phyloP scores from a whole-genome alignment of 208 protist genomes.

The Leishmania tropica region DNA sequence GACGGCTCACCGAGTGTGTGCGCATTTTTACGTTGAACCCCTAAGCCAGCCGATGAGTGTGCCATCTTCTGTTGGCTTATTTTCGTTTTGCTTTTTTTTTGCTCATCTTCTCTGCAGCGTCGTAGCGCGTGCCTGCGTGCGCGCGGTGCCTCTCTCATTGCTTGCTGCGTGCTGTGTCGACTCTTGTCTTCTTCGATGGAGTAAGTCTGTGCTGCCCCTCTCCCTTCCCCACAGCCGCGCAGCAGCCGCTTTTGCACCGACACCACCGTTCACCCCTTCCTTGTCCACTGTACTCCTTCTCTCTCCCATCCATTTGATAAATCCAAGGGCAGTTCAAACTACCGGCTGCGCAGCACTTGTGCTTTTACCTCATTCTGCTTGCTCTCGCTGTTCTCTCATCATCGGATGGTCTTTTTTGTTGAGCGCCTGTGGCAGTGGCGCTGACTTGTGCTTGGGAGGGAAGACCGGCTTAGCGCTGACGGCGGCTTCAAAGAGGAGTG shows the following conservation, averaged over 20 bases:
- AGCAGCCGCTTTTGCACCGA: not conserved
- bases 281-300: not conserved
- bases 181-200: not conserved
- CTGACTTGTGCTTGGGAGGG: not conserved
- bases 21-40: not conserved
- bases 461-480: not conserved
- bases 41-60: not conserved
- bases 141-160: not conserved
- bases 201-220: not conserved
- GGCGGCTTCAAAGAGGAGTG: not conserved
- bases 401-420: not conserved
- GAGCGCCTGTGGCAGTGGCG: not conserved
- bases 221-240: not conserved
- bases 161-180: not conserved
- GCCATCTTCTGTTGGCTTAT: not conserved
- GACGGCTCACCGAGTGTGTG: not conserved
- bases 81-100: not conserved
- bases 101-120: not conserved
- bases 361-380: not conserved
- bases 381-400: not conserved
- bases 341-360: not conserved
- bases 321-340: not conserved
- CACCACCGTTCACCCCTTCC: not conserved
- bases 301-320: not conserved
- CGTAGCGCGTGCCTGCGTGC: not conserved